Percentiles rank a stretch among this genome's conserved stretches.
Evolutionary conservation across 768 basidiomycete genomes (phyloP).

Genomic region (Amanita rimosa): DNA sequence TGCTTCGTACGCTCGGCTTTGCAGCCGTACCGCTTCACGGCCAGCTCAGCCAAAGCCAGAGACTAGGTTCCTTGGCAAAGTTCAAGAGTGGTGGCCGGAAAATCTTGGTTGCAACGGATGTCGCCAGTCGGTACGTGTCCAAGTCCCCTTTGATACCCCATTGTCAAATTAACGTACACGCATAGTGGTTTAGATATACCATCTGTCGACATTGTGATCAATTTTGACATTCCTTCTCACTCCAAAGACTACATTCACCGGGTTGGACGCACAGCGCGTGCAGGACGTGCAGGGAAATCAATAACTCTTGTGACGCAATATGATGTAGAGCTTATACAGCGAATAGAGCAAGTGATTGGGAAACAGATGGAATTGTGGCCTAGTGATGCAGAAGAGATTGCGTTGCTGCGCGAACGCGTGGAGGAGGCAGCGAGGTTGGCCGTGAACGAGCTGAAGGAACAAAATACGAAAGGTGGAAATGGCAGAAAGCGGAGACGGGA

Average conservation of each 20-base stretch:
- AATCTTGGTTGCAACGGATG: constrained; percentile 91
- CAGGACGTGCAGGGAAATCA: constrained; percentile 93
- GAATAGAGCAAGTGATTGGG: constrained; percentile 86
- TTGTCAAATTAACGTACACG: not conserved
- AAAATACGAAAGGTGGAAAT: constrained; percentile 34
- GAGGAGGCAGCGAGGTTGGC: constrained; percentile 77
- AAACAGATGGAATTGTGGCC: constrained; percentile 90
- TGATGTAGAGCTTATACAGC: constrained; percentile 91
- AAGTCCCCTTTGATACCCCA: not conserved
- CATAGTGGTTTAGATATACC: constrained; percentile 89
- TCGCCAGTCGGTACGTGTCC: constrained; percentile 71
- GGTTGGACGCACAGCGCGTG: constrained; percentile 94
- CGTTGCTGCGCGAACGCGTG: constrained; percentile 78
- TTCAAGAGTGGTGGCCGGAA: constrained; percentile 92
- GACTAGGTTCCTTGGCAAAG: constrained; percentile 86
- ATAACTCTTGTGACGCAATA: constrained; percentile 99
- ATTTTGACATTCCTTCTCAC: constrained; percentile 95
- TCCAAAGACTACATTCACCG: constrained; percentile 99
- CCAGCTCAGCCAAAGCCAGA: constrained; percentile 86
- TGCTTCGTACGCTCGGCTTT: constrained; percentile 85
- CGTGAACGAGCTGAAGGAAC: constrained; percentile 73
- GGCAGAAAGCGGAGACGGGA: constrained; percentile 34
- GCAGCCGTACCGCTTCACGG: constrained; percentile 94
- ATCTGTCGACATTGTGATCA: constrained; percentile 92
- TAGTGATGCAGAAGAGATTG: constrained; percentile 81